Evolutionary conservation across 805 yeast genomes (phyloP), one percentile per base, ranked within the genome.

Genomic region (Scheffersomyces ergatensis): DNA sequence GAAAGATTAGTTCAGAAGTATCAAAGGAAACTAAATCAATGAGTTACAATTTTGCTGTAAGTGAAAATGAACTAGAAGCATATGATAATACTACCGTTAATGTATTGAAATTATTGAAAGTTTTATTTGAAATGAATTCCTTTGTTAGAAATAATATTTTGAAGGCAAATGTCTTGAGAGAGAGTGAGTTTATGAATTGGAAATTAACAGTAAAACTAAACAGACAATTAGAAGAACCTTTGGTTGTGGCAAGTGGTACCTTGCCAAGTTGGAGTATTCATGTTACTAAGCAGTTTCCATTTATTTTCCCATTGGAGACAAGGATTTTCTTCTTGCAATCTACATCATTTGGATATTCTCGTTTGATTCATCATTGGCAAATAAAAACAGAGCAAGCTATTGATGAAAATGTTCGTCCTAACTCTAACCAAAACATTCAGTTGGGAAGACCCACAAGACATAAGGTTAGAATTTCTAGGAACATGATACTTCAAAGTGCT

Each of bases 281-380:
- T 43, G 64, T 89, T n/a, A 81, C 95, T 0, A 73, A 83, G 39
- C 73, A 78, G 15, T 89, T 75, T 51, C 88, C 96, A 11, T 92
- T 92, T 51, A 55, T 92, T 34, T 88, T 88, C 54, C 96, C 98
- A 0, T 65, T 92, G 33, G 93, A 83, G 37, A 79, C 93, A 0
- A 74, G 97, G 43, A 70, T 85, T 33, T 76, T 81, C 47, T 89
- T 87, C 53, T 62, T 92, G 40, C 92, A 86, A 49, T 81, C 90
- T 6, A 88, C 97, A 0, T 89, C 97, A 0, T 90, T 86, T 66
- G 98, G 98, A 0, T 84, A 87, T 56, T 85, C 95, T 1, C 72
- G 97, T 42, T 65, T 88, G 35, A 83, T 92, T 42, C 84, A 83
- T 44, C 72, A 80, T 34, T 89, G 96, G 96, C 85, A 80, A 50